Base-by-base conservation (phyloP, 352 stramenopile species). In the Globisporangium yorkense region DNA sequence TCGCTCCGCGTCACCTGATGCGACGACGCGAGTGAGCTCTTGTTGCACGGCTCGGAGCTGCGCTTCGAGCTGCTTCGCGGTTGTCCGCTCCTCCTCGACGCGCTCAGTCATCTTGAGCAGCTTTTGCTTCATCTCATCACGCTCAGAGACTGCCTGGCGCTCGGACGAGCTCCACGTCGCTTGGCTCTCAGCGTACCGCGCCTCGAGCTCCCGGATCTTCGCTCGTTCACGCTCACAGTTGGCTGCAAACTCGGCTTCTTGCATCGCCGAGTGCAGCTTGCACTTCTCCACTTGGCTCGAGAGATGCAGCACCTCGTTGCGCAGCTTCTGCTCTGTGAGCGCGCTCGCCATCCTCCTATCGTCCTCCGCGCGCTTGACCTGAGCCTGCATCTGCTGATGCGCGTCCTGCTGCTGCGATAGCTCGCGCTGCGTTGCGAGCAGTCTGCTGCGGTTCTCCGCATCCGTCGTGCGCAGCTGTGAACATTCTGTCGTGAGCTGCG, bases 251-350 rank as follows among this genome's bases (percentile, higher is more conserved):
- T 69, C 63, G 39, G 43, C 44, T 35, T 75, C 56, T 39, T 87
- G 75, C 5, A 75, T 67, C 31, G 61, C 56, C 1, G 63, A 65
- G 37, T 68, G 41, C 1, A 84, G 40, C 29, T 75, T 84, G 43
- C 67, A 85, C 39, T 70, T 83, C 24, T 83, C 74, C 13, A 77
- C 41, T 45, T 86, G 70, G 24, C 66, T 80, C n/a, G 70, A 77
- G 9, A 87, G 62, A n/a, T 87, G 70, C 54, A 83, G 44, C 46
- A 81, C 76, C 59, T 89, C 80, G 29, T 87, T 86, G 4, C 77
- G 74, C 41, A 88, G 56, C 49, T 84, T 87, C 41, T 88, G 75
- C 33, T 89, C 80, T 1, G 72, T 75, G n/a, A 87, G 51, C 21
- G 65, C 59, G 16, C 65, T 72, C 5, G 63, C 39, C 24, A 72